Evolutionary conservation across 2,329 filamentous ascomycete species (phyloP).

Genomic region (Neonectria magnoliae): DNA sequence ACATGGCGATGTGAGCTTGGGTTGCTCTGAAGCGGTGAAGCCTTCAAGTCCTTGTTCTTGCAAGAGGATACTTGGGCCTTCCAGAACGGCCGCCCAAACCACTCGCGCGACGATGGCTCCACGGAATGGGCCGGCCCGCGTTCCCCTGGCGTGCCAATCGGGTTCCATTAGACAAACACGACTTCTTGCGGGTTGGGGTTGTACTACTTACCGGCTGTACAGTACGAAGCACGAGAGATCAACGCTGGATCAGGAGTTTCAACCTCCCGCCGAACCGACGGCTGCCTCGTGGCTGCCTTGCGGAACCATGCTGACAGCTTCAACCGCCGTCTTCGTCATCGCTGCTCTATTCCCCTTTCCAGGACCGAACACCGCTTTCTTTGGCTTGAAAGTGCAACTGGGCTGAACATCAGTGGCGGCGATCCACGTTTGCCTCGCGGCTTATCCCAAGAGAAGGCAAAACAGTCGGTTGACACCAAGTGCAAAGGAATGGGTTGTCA

Average conservation of each 20-base stretch:
- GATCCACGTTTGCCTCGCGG: neutral
- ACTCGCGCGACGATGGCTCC: neutral
- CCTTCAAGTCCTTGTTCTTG: neutral
- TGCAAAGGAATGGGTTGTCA: neutral
- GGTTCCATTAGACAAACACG: neutral
- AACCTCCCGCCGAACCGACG: neutral
- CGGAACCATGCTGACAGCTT: neutral
- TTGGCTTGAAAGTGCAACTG: conserved; percentile 8
- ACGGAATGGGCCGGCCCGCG: neutral
- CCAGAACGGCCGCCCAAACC: neutral
- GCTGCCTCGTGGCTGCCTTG: conserved; percentile 13
- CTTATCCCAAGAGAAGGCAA: neutral
- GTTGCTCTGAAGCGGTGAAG: neutral
- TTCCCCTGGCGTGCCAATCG: neutral
- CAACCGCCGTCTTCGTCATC: neutral
- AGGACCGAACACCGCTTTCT: neutral
- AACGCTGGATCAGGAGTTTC: conserved; percentile 4
- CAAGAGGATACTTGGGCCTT: neutral
- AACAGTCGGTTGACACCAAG: neutral
- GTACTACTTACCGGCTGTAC: neutral
- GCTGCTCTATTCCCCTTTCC: neutral
- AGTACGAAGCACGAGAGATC: neutral
- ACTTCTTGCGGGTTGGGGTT: neutral
- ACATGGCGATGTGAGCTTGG: neutral
- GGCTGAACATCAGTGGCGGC: neutral